Conservation (phyloP, 2,329 filamentous ascomycete species). For the Cytospora piceicola region DNA sequence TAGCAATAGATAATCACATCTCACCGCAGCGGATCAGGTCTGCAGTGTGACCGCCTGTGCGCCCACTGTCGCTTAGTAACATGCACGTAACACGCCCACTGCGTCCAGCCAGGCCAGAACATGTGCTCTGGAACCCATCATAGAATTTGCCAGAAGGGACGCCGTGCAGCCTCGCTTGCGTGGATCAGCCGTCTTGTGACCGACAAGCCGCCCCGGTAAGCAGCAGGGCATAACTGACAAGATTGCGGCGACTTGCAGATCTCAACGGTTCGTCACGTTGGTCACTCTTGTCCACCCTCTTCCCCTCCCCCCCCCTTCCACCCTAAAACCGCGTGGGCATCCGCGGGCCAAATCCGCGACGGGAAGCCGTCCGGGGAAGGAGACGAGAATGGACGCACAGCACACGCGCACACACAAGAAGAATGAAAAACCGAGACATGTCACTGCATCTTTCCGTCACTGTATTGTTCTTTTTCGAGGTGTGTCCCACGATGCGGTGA, state of each 20-base stretch:
- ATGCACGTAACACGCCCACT: background rate
- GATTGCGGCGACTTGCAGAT: slow-evolving; percentile 1
- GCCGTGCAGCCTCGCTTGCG: slow-evolving; percentile 16
- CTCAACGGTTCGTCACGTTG: background rate
- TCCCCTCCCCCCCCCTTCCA: too few relatives aligned
- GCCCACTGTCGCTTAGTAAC: background rate
- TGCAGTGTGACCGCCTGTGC: background rate
- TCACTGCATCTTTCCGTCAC: slow-evolving; percentile 15
- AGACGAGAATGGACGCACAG: background rate
- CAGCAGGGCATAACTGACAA: slow-evolving; percentile 2
- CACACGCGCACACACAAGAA: too few relatives aligned
- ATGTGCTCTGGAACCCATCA: slow-evolving; percentile 15
- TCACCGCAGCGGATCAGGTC: background rate
- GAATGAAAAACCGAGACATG: slow-evolving; percentile 12
- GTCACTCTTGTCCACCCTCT: background rate
- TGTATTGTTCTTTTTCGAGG: background rate
- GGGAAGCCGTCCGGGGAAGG: slow-evolving; percentile 7
- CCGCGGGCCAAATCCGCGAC: slow-evolving; percentile 1
- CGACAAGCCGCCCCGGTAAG: slow-evolving; percentile 3
- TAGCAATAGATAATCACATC: background rate
- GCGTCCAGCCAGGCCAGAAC: background rate
- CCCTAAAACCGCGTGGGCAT: background rate
- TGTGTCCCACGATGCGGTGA: slow-evolving; percentile 16
- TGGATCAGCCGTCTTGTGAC: slow-evolving; percentile 16
- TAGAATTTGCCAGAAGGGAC: slow-evolving; percentile 16